Percentiles rank a stretch among this genome's conserved stretches.
These are phyloP conservation scores for Scedosporium dehoogii DNA, from an alignment of 2,329 filamentous ascomycete species.

Conservation along the genomic window DNA sequence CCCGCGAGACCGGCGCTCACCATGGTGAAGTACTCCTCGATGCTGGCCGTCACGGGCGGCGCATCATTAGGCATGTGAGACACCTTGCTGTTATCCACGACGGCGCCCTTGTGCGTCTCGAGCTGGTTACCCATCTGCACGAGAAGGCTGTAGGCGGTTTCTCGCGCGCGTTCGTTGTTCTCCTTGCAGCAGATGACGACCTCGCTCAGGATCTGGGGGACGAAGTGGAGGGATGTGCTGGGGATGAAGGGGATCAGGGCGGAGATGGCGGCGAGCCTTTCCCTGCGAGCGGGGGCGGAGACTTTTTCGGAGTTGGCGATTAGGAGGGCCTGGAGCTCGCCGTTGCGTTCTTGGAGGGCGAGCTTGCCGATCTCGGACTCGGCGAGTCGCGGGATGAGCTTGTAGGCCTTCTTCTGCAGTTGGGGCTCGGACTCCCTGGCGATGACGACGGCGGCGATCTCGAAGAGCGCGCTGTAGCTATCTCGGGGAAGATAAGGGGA, in stretches of 20 bases:
- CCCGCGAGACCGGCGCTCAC: slow-evolving; percentile 90
- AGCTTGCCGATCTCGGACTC: slow-evolving; percentile 66
- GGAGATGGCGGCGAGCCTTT: slow-evolving; percentile 73
- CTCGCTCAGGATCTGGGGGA: slow-evolving; percentile 82
- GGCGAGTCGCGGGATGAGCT: slow-evolving; percentile 83
- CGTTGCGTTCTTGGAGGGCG: slow-evolving; percentile 67
- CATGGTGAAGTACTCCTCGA: slow-evolving; percentile 98
- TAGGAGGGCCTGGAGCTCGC: slow-evolving; percentile 74
- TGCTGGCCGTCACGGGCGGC: slow-evolving; percentile 63
- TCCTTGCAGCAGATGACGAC: slow-evolving; percentile 96
- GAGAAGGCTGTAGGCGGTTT: slow-evolving; percentile 80
- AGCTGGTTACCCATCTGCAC: slow-evolving; percentile 83
- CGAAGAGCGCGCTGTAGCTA: slow-evolving; percentile 77
- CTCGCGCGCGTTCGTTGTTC: slow-evolving; percentile 89
- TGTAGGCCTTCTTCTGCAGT: slow-evolving; percentile 98
- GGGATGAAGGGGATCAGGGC: slow-evolving; percentile 74
- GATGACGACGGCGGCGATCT: slow-evolving; percentile 75
- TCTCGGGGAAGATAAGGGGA: slow-evolving; percentile 83
- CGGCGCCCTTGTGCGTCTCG: slow-evolving; percentile 51
- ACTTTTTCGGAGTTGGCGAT: slow-evolving; percentile 74
- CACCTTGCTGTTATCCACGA: slow-evolving; percentile 78
- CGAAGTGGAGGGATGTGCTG: slow-evolving; percentile 74
- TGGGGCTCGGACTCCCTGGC: slow-evolving; percentile 77
- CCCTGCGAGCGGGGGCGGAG: slow-evolving; percentile 74
- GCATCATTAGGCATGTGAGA: slow-evolving; percentile 78